Evolutionary conservation across 306 rosid species (phyloP).

Genomic region (Vigna angularis): DNA sequence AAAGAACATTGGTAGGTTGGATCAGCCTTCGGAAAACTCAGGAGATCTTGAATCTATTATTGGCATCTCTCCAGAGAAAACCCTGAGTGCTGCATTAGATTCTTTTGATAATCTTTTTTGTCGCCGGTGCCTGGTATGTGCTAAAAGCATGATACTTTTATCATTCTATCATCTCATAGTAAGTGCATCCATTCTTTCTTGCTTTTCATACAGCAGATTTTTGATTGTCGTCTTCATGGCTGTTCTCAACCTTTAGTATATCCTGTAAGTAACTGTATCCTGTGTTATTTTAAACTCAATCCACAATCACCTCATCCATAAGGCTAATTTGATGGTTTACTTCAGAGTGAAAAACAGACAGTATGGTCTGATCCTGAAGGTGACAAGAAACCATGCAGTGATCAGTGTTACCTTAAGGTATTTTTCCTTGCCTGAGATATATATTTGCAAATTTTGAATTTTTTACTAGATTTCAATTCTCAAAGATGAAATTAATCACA

Average conservation of each 20-base stretch:
- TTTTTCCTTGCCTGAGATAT: conserved; percentile 37
- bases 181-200: conserved; percentile 43
- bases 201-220: conserved; percentile 70
- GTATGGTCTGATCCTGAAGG: conserved; percentile 80
- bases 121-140: conserved; percentile 89
- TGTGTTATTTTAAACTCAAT: conserved; percentile 23
- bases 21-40: conserved; percentile 51
- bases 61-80: conserved; percentile 75
- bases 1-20: conserved; percentile 52
- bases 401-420: conserved; percentile 88
- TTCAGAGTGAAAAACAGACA: conserved; percentile 82
- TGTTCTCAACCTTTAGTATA: conserved; percentile 79
- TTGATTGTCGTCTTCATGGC: conserved; percentile 95
- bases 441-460: conserved; percentile 30
- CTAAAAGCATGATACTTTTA: conserved; percentile 39
- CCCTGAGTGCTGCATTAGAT: conserved; percentile 84
- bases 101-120: conserved; percentile 97
- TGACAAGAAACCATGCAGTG: conserved; percentile 81
- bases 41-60: conserved; percentile 52
- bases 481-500: conserved; percentile 23
- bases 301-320: conserved; percentile 38
- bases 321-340: conserved; percentile 49
- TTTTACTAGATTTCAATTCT: conserved; percentile 26
- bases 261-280: conserved; percentile 70
- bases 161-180: conserved; percentile 36